A percentile compares a stretch with the other conserved stretches of the same genome.
phyloP scores from a whole-genome alignment of 2,329 filamentous ascomycete species.

The Graphiopsis chlorocephala region DNA sequence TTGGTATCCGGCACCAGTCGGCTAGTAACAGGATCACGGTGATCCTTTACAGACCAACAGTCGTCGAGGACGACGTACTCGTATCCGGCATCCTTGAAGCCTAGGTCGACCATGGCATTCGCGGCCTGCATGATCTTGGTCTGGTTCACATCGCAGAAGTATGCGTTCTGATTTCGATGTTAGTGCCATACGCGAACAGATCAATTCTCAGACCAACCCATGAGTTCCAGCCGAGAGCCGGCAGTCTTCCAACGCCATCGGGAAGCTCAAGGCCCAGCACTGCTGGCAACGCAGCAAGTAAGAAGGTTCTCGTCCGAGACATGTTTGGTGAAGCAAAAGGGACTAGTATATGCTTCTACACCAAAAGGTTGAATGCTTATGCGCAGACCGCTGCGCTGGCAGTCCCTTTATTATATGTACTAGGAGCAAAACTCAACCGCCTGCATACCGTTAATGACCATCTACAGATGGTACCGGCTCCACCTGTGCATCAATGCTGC shows the following conservation, averaged over 20 bases:
- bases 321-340: not conserved
- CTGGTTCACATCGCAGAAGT: slow-evolving; percentile 52
- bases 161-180: slow-evolving; percentile 55
- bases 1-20: slow-evolving; percentile 37
- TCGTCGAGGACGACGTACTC: slow-evolving; percentile 61
- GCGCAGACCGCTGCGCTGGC: not conserved
- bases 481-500: not conserved
- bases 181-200: slow-evolving; percentile 6
- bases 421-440: not conserved
- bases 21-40: slow-evolving; percentile 46
- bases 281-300: not conserved
- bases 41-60: slow-evolving; percentile 54
- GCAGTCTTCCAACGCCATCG: slow-evolving; percentile 29
- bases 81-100: slow-evolving; percentile 54
- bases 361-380: not conserved
- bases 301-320: not conserved
- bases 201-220: slow-evolving; percentile 1
- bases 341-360: not conserved
- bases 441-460: not conserved
- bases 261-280: slow-evolving; percentile 7
- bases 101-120: slow-evolving; percentile 48
- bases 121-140: slow-evolving; percentile 49
- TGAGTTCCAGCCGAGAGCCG: slow-evolving; percentile 39
- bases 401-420: not conserved
- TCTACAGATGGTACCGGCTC: not conserved